Percentiles rank a stretch among this genome's conserved stretches.
Evolutionary conservation across 768 basidiomycete genomes (phyloP).

Genomic region (Tylopilus balloui): DNA sequence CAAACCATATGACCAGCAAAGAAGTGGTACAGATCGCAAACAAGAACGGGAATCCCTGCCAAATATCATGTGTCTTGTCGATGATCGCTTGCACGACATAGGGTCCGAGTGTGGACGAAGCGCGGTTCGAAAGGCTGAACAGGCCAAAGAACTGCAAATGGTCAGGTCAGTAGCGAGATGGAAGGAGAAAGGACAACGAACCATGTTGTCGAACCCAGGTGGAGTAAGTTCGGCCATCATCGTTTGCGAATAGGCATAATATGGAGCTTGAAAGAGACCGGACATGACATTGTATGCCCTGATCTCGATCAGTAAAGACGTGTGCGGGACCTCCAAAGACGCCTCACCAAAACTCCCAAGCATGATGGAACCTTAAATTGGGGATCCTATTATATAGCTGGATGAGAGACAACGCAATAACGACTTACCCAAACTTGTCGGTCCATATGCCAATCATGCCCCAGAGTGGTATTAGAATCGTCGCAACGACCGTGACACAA

Average conservation of each 20-base stretch:
- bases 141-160: slow-evolving; percentile 74
- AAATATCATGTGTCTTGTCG: slow-evolving; percentile 63
- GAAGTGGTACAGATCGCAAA: slow-evolving; percentile 67
- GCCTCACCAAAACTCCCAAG: slow-evolving; percentile 80
- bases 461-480: slow-evolving; percentile 78
- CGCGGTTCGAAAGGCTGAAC: slow-evolving; percentile 79
- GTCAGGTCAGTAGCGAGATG: neutral
- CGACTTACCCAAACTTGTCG: slow-evolving; percentile 55
- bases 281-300: slow-evolving; percentile 80
- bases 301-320: slow-evolving; percentile 1
- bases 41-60: slow-evolving; percentile 83
- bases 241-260: slow-evolving; percentile 81
- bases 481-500: slow-evolving; percentile 68
- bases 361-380: slow-evolving; percentile 61
- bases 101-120: slow-evolving; percentile 84
- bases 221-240: slow-evolving; percentile 90
- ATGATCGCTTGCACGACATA: slow-evolving; percentile 86
- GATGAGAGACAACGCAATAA: slow-evolving; percentile 35
- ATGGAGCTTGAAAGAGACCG: slow-evolving; percentile 82
- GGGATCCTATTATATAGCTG: slow-evolving; percentile 1
- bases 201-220: slow-evolving; percentile 84
- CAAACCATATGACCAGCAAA: slow-evolving; percentile 74
- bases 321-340: neutral
- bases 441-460: slow-evolving; percentile 88
- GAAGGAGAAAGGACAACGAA: slow-evolving; percentile 11